Conservation (phyloP, 169 alveolate species). For the Cryptosporidium sp. region DNA sequence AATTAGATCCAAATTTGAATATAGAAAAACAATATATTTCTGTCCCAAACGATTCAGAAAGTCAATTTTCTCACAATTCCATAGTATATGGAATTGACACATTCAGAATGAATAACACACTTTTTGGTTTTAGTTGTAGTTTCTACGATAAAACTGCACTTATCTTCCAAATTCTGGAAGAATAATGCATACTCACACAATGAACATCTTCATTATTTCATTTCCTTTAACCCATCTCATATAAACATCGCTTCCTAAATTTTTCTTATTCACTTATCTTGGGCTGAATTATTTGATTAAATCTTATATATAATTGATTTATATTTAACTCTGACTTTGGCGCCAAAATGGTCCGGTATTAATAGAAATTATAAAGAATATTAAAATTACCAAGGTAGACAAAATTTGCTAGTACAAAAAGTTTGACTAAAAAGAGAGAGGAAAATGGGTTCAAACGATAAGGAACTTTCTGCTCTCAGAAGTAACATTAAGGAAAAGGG, state of each 20-base stretch:
- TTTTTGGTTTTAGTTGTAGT: constrained; percentile 45
- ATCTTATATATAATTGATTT: neutral
- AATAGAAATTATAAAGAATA: neutral
- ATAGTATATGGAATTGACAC: constrained; percentile 58
- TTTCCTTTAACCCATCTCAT: neutral
- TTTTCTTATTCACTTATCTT: neutral
- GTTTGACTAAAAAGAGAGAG: neutral
- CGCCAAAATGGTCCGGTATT: constrained; percentile 4
- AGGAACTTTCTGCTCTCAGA: constrained; percentile 71
- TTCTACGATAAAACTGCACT: constrained; percentile 52
- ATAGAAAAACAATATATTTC: neutral
- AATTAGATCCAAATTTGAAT: neutral
- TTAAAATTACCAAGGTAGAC: neutral
- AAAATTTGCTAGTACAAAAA: neutral
- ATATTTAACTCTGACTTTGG: neutral
- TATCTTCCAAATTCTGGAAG: neutral
- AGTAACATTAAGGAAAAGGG: constrained; percentile 77
- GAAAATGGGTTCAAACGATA: constrained; percentile 18
- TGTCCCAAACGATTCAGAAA: neutral
- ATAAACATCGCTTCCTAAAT: neutral
- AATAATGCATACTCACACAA: neutral
- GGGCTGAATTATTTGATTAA: too few species aligned
- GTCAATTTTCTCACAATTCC: constrained; percentile 13
- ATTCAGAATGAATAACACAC: constrained; percentile 1
- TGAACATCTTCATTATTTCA: neutral